Evolutionary conservation across 2,329 filamentous ascomycete species (phyloP).

Genomic region (Aspergillus terreus): DNA sequence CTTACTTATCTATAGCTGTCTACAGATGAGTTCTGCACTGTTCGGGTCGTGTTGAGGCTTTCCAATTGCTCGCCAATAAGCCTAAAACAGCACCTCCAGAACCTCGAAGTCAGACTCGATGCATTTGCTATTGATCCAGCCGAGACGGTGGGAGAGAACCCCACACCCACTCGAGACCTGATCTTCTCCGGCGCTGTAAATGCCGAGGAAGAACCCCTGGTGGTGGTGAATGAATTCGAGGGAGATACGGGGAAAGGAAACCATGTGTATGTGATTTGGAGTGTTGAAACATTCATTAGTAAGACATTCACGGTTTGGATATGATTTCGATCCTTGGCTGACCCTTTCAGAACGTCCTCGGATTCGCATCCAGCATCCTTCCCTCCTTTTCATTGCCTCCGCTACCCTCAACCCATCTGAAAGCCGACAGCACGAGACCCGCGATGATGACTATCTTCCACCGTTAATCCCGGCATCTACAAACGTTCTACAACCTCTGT

Average conservation of each 20-base stretch:
- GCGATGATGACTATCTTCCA: slow-evolving; percentile 51
- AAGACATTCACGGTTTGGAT: slow-evolving; percentile 13
- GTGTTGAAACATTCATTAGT: slow-evolving; percentile 41
- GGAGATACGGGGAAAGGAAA: slow-evolving; percentile 35
- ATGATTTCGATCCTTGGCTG: neutral
- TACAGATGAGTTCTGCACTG: slow-evolving; percentile 53
- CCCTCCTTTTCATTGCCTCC: slow-evolving; percentile 52
- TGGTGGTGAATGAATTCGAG: slow-evolving; percentile 43
- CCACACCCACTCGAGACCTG: slow-evolving; percentile 36
- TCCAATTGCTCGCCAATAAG: slow-evolving; percentile 47
- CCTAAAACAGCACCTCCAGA: slow-evolving; percentile 47
- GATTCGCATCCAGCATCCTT: slow-evolving; percentile 53
- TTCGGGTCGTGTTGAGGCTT: slow-evolving; percentile 51
- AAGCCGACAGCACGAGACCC: slow-evolving; percentile 29
- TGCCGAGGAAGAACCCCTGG: slow-evolving; percentile 41
- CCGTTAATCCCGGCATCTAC: slow-evolving; percentile 53
- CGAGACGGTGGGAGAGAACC: slow-evolving; percentile 40
- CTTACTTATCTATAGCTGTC: slow-evolving; percentile 47
- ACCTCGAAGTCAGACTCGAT: slow-evolving; percentile 50
- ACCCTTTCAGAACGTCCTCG: slow-evolving; percentile 38
- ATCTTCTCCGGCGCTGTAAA: slow-evolving; percentile 40
- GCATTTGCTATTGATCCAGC: slow-evolving; percentile 42
- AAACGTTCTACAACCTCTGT: slow-evolving; percentile 56
- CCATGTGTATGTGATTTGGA: slow-evolving; percentile 45
- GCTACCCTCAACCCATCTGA: slow-evolving; percentile 45